Evolutionary conservation across 805 yeast species (phyloP), one percentile per base, ranked within the genome.

Genomic region (Spathaspora girioi): DNA sequence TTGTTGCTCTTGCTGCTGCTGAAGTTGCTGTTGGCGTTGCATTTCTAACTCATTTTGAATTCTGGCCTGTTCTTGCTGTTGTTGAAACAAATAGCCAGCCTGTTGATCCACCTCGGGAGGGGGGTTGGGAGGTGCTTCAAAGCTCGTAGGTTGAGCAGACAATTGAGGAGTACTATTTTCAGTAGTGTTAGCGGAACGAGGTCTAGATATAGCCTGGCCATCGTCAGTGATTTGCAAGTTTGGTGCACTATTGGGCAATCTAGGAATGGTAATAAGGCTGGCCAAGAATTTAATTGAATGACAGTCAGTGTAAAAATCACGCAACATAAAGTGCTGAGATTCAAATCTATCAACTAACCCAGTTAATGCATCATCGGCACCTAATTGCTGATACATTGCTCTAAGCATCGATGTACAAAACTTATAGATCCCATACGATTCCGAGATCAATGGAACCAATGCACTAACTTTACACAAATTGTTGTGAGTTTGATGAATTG

Each of bases 351-450:
- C 83, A 56, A 83, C 76, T 55, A 93, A 75, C 2, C 94, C 93
- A 57, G 79, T 80, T 56, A 93, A 73, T 1, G 90, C 93, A 5
- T 86, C 96, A 18, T 81, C 87, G 29, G 82, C 84, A 52, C 85
- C 83, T 55, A 87, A 80, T 59, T 89, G 78, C 59, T 81, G 81
- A 61, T 87, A 82, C 82, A 93, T 77, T 0, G 96, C 97, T 57
- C 97, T 80, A 53, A 93, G 72, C 98, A 93, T 92, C 9, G 96
- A 86, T 1, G 89, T 87, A 52, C 87, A 73, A 60, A 93, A 93
- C 67, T 90, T 88, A 69, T 91, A 89, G 52, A 93, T 90, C 44
- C 98, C 98, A 63, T 89, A 92, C 1, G 96, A 81, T 67, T 93
- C 99, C 6, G 93, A 81, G 49, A 93, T 89, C 68, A 92, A 75